Evolutionary conservation across 1,284 basidiomycete genomes (phyloP), one percentile per base, ranked within the genome.

Genomic region (Limonomyces culmigenus): DNA sequence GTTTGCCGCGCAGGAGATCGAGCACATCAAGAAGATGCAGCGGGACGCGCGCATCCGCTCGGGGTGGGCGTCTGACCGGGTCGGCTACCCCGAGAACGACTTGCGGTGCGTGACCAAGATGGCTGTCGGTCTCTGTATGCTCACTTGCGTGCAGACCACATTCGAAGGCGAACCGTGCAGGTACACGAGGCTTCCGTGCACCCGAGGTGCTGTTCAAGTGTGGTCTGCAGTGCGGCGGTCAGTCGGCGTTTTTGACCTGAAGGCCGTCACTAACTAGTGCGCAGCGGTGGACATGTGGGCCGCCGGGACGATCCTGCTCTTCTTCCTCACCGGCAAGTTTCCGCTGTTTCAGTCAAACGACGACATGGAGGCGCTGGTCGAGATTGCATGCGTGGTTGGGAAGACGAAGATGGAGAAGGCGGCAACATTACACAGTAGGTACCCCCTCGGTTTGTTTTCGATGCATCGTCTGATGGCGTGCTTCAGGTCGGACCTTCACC

Each of bases 191-290:
- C 0, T 99, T 99, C 55, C 76, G 93, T 39, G 92, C 93, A 0
- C 93, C 93, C 0, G 95, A 99, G 50, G 95, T 99, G 8, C 57
- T 99, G 18, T 58, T 98, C 34, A 99, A 98, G 56, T 99, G 93
- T 47, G 77, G 78, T 15, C 83, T 91, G 45, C 93, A 99, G 58
- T 83, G 80, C 3, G 86, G 87, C 41, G 84, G 91, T 89, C 48
- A 43, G 72, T 36, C 32, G 32, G 30, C 29, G 37, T 36, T 20
- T 29, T 39, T 44, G 36, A 44, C 8, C 32, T 33, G 16, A 27
- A 8, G 25, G 25, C 8, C 8, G 6, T 32, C 15, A 17, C 10
- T 8, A 6, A 6, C 15, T 32, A 6, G 8, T 27, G 35, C 39
- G 36, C 50, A 88, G 93, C 93, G 8, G 79, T 98, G 48, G 93